Conservation (phyloP, 257 asterid species). For the Vinca minor region DNA sequence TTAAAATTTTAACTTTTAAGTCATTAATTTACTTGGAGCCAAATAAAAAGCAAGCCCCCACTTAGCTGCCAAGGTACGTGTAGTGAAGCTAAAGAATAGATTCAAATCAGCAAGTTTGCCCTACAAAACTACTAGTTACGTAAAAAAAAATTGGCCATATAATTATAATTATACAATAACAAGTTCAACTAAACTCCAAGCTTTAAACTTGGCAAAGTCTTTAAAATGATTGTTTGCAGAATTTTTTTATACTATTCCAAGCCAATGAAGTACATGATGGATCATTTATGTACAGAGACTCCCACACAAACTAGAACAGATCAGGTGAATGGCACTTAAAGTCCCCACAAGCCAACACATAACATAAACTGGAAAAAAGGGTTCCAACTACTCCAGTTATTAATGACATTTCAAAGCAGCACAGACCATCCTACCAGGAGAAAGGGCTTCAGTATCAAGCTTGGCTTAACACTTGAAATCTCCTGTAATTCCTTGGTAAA, state of each 20-base stretch:
- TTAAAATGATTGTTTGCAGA: neutral
- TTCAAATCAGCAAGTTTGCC: neutral
- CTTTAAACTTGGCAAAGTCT: neutral
- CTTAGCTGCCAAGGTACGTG: neutral
- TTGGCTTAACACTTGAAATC: constrained; percentile 13
- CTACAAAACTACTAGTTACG: neutral
- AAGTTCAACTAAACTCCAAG: neutral
- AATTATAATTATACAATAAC: neutral
- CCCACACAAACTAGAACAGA: constrained; percentile 19
- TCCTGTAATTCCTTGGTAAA: constrained; percentile 1
- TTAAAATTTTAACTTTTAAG: neutral
- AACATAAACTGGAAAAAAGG: constrained; percentile 16
- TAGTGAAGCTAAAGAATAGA: neutral
- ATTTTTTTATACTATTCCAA: constrained; percentile 15
- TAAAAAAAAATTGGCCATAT: too few relatives aligned
- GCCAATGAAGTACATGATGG: constrained; percentile 25
- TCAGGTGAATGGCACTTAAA: constrained; percentile 21
- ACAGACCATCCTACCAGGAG: constrained; percentile 31
- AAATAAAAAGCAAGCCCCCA: neutral
- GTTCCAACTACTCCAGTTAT: constrained; percentile 23
- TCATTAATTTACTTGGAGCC: neutral
- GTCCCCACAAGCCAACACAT: constrained; percentile 27
- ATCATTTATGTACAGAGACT: constrained; percentile 35
- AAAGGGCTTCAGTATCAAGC: constrained; percentile 21
- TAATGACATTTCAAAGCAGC: constrained; percentile 20